Conservation (phyloP, 2,329 filamentous ascomycete species). For the Calonectria leucothoes region DNA sequence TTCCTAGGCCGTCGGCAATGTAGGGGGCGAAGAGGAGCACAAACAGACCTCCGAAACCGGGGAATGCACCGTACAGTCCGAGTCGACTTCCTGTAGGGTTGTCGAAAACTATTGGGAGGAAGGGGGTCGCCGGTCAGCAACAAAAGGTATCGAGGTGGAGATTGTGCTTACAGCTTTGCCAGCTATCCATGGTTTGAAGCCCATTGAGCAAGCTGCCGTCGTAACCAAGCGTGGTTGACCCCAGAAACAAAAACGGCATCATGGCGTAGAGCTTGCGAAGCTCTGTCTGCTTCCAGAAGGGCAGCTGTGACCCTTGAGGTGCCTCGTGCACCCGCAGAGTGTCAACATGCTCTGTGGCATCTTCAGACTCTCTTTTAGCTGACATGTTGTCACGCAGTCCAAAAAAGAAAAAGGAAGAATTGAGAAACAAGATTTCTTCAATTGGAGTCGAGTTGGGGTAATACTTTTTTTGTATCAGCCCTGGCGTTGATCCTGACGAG, state of each 20-base stretch:
- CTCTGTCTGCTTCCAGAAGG: conserved; percentile 39
- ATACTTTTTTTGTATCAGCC: neutral
- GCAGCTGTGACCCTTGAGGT: conserved; percentile 27
- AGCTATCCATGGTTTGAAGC: conserved; percentile 35
- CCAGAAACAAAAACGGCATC: conserved; percentile 39
- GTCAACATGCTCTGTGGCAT: conserved; percentile 24
- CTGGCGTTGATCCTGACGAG: neutral
- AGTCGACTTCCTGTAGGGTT: conserved; percentile 37
- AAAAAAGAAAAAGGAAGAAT: neutral
- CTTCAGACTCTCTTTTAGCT: neutral
- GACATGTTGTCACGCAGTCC: neutral
- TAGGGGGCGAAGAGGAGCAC: conserved; percentile 40
- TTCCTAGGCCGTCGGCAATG: conserved; percentile 36
- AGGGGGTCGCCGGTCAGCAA: no score
- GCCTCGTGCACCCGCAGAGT: conserved; percentile 1
- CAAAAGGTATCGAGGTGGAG: neutral
- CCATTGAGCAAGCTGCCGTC: conserved; percentile 36
- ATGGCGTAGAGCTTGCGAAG: conserved; percentile 37
- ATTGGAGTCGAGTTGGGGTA: neutral
- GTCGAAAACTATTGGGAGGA: conserved; percentile 29
- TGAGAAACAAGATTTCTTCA: neutral
- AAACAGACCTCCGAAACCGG: conserved; percentile 38
- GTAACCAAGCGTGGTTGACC: conserved; percentile 37
- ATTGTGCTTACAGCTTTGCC: conserved; percentile 24
- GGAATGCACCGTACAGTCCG: conserved; percentile 40